phyloP scores from a whole-genome alignment of 2,329 filamentous ascomycete genomes.

The Epichloe festucae region DNA sequence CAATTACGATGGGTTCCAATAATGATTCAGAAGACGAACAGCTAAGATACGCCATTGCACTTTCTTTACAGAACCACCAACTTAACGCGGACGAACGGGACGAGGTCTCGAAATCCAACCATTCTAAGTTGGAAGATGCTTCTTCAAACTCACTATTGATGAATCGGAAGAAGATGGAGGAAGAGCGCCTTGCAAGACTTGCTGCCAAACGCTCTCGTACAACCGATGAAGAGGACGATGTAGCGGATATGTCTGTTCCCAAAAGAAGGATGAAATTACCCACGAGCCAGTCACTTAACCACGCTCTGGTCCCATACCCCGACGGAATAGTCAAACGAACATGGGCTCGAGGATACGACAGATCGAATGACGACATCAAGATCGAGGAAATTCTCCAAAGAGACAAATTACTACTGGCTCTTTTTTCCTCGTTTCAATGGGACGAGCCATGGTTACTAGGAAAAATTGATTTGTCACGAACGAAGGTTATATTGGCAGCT shows the following conservation, averaged over 20 bases:
- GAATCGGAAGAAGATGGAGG: conserved; percentile 74
- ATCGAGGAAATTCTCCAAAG: conserved; percentile 78
- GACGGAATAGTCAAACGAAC: conserved; percentile 69
- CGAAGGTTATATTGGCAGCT: conserved; percentile 49
- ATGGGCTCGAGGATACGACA: conserved; percentile 51
- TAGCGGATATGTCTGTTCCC: conserved; percentile 16
- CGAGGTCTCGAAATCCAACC: not conserved
- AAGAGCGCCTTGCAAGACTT: conserved; percentile 61
- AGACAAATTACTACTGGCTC: conserved; percentile 56
- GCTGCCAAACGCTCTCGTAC: conserved; percentile 36
- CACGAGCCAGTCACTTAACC: conserved; percentile 6
- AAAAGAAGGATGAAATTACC: conserved; percentile 11
- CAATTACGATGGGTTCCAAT: conserved; percentile 10
- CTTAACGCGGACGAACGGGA: not conserved
- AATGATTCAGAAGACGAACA: conserved; percentile 43
- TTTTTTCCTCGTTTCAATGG: conserved; percentile 80
- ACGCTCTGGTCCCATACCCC: conserved; percentile 26
- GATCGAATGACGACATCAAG: conserved; percentile 61
- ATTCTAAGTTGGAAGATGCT: not conserved
- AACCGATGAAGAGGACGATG: conserved; percentile 15
- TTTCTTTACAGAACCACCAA: conserved; percentile 34
- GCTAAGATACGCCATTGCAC: conserved; percentile 45
- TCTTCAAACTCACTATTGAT: conserved; percentile 37
- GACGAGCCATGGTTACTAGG: conserved; percentile 66
- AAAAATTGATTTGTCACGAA: conserved; percentile 50